phyloP scores from a whole-genome alignment of 192 early-diverging fungal genomes.

The Backusella circina region DNA sequence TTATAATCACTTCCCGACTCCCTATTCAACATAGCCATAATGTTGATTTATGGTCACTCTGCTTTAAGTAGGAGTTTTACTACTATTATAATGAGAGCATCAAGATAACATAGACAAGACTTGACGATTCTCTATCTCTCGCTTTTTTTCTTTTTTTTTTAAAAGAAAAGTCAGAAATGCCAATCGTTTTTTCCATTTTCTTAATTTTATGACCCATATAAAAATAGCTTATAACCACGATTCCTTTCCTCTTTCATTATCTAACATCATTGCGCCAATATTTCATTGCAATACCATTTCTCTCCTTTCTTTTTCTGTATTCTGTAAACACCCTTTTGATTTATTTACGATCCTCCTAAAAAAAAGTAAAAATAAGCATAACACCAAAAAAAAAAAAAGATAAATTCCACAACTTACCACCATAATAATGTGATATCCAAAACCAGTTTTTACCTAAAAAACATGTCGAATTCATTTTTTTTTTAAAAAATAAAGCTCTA shows the following conservation, averaged over 20 bases:
- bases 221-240: neutral
- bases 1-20: neutral
- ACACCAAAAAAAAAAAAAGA: neutral
- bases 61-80: neutral
- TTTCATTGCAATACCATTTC: neutral
- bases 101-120: neutral
- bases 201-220: neutral
- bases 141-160: neutral
- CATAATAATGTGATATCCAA: slow-evolving; percentile 88
- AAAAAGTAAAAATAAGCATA: neutral
- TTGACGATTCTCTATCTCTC: no score
- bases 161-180: neutral
- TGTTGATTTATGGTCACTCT: neutral
- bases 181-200: neutral
- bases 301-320: neutral
- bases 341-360: slow-evolving; percentile 4
- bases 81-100: neutral
- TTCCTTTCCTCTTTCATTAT: neutral
- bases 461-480: neutral
- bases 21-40: neutral
- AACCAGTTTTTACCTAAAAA: slow-evolving; percentile 56
- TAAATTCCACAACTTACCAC: slow-evolving; percentile 49
- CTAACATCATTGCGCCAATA: neutral
- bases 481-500: neutral
- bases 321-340: neutral